These are phyloP conservation scores for Medicago lupulina DNA, from an alignment of 306 rosid genomes.

Conservation along the genomic window DNA sequence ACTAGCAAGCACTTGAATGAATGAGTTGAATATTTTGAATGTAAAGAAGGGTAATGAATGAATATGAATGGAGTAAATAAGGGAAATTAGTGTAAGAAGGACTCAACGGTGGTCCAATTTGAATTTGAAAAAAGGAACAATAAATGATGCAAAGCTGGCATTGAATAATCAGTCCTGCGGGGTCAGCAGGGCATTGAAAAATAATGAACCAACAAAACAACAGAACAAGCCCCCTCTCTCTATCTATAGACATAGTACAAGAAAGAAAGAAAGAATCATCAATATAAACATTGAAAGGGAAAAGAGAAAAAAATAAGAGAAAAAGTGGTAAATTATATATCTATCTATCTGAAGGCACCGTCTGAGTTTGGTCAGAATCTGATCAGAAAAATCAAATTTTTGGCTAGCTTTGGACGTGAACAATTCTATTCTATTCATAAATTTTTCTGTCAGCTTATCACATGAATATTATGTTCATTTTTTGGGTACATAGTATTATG, in stretches of 20 bases:
- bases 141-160: constrained; percentile 52
- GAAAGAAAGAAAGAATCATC: background rate
- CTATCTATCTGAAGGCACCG: background rate
- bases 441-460: constrained; percentile 12
- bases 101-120: constrained; percentile 46
- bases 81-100: constrained; percentile 2
- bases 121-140: constrained; percentile 50
- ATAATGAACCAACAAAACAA: constrained; percentile 9
- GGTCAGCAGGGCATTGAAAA: constrained; percentile 60
- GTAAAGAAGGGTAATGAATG: constrained; percentile 4
- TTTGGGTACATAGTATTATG: background rate
- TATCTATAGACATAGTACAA: background rate
- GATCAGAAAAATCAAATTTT: background rate
- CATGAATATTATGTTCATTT: background rate
- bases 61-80: background rate
- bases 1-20: background rate
- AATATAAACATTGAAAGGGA: background rate
- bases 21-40: background rate
- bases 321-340: constrained; percentile 22
- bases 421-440: background rate
- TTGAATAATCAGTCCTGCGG: constrained; percentile 57
- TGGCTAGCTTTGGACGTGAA: background rate
- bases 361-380: constrained; percentile 23
- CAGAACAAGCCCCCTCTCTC: background rate
- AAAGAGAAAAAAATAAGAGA: background rate